Base-by-base conservation (phyloP, 2,329 filamentous ascomycete species). In the Colletotrichum destructivum region DNA sequence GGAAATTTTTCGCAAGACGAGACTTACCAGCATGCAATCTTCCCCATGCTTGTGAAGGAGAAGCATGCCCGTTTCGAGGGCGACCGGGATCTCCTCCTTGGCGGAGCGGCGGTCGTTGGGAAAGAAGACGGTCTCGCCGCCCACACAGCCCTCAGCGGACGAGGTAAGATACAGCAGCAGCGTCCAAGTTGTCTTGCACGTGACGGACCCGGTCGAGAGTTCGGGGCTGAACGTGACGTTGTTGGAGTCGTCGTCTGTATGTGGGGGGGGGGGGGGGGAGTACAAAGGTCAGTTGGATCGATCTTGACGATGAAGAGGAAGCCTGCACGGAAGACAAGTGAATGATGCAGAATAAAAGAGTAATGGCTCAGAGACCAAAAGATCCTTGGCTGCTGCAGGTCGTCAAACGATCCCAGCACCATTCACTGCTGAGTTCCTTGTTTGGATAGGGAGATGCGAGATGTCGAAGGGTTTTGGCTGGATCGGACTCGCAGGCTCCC, bases 81-180 rank as follows among this genome's bases (percentile, higher is more conserved):
- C 88, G 8, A 97, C 90, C 1, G 90, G 87, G 62, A 97, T 88
- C 21, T 92, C 93, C 75, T 93, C 89, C 21, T 87, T 86, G 21
- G 85, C 79, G 3, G 86, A 81, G 72, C 84, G 84, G 54, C 87
- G 83, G 76, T 90, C 88, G 74, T 93, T 90, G 0, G 94, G 93
- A 79, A 97, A 97, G 81, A 98, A 98, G 42, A 96, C 94, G 0
- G 96, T 98, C 82, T 98, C 94, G 42, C 96, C 96, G 26, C 96
- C 96, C 26, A 89, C 81, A 76, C 95, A 97, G 4, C 93, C 93
- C 49, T 72, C 73, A 26, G 56, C 61, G 1, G 88, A 83, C 2
- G 90, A 86, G 1, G 93, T 96, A 66, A 98, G 87, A 78, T 98
- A 98, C 46, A 98, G 88, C 0, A 98, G 87, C 6, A 98, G 85